A percentile compares a stretch with the other conserved stretches of the same genome.
Conservation (phyloP, 441 rosid species). For the Erysimum pusillum region DNA sequence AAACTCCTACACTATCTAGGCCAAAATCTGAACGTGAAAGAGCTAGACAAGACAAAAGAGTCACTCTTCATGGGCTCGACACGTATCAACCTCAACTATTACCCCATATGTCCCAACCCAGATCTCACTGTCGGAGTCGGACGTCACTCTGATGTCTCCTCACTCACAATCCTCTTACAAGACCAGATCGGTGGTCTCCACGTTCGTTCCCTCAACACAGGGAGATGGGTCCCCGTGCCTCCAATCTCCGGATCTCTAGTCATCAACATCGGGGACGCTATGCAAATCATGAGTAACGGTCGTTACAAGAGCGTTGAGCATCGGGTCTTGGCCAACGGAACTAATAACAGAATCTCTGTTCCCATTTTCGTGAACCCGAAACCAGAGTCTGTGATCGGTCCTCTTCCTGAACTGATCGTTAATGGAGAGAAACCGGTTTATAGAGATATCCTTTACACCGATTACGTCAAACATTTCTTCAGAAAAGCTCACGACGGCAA, state of each 20-base stretch:
- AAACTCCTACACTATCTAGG: constrained; percentile 48
- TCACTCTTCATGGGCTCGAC: constrained; percentile 47
- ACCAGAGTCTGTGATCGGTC: constrained; percentile 48
- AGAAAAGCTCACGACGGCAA: constrained; percentile 43
- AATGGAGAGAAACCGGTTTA: constrained; percentile 50
- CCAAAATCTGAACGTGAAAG: constrained; percentile 51
- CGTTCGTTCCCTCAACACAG: constrained; percentile 53
- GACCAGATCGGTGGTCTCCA: constrained; percentile 60
- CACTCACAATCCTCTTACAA: constrained; percentile 59
- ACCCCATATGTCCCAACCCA: constrained; percentile 57
- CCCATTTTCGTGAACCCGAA: constrained; percentile 52
- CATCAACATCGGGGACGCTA: constrained; percentile 53
- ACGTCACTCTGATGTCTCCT: constrained; percentile 59
- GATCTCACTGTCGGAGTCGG: constrained; percentile 57
- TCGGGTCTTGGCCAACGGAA: constrained; percentile 48
- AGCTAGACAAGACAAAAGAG: constrained; percentile 45
- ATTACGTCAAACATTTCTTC: constrained; percentile 50
- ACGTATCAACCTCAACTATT: constrained; percentile 48
- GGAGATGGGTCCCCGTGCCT: constrained; percentile 56
- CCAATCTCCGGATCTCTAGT: constrained; percentile 53
- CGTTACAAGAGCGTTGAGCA: constrained; percentile 57
- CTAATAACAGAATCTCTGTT: constrained; percentile 51
- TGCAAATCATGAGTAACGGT: constrained; percentile 64
- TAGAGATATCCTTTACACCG: constrained; percentile 48
- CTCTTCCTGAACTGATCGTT: constrained; percentile 43